These are phyloP conservation scores for Boletus smithii DNA, from an alignment of 1,284 basidiomycete species.

Conservation along the genomic window DNA sequence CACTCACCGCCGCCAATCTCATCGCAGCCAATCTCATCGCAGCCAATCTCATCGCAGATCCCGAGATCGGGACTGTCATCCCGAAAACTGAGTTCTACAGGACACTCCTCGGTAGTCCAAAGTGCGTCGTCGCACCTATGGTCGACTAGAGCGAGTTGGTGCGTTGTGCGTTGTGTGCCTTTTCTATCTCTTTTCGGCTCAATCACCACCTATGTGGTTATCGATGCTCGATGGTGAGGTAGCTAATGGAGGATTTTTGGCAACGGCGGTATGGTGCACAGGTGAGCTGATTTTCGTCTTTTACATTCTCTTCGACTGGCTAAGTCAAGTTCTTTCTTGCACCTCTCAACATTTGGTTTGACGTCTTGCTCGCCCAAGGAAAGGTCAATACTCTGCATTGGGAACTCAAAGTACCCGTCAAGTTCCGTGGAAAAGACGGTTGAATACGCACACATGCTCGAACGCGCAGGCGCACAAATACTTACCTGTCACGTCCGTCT, in stretches of 20 bases:
- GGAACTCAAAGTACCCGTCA: constrained; percentile 87
- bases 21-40: too few species aligned
- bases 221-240: constrained; percentile 10
- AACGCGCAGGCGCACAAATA: constrained; percentile 92
- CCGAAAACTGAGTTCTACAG: constrained; percentile 35
- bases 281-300: constrained; percentile 37
- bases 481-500: constrained; percentile 91
- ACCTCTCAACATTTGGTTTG: background rate
- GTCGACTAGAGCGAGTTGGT: constrained; percentile 96
- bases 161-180: constrained; percentile 30
- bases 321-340: constrained; percentile 40
- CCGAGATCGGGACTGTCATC: background rate
- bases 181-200: background rate
- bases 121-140: constrained; percentile 93
- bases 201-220: background rate
- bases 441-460: constrained; percentile 92
- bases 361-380: background rate
- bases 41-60: too few species aligned
- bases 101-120: constrained; percentile 75
- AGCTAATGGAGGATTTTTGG: constrained; percentile 94
- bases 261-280: constrained; percentile 79
- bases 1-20: too few species aligned
- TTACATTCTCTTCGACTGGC: background rate
- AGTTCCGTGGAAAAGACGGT: constrained; percentile 93
- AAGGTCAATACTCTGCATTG: constrained; percentile 81